Percentiles rank a stretch among this genome's conserved stretches.
Evolutionary conservation across 371 early-diverging fungal species (phyloP).

Genomic region (Mucor ambiguus): DNA sequence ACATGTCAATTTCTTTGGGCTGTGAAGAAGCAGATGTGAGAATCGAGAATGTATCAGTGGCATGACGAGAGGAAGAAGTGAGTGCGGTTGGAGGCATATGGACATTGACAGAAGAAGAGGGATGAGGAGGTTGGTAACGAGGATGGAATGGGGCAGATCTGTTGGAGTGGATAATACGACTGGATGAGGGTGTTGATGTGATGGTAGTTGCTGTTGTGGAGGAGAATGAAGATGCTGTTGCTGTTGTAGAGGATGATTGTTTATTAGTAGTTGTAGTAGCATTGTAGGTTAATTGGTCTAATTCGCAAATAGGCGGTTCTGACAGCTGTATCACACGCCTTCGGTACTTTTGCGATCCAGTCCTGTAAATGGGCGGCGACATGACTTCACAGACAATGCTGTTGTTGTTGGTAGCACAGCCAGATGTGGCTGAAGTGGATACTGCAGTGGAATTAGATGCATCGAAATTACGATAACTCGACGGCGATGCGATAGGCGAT

Average conservation of each 20-base stretch:
- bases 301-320: slow-evolving; percentile 35
- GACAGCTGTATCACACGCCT: slow-evolving; percentile 32
- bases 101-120: neutral
- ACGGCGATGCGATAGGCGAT: slow-evolving; percentile 19
- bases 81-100: slow-evolving; percentile 29
- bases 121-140: neutral
- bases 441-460: neutral
- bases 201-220: neutral
- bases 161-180: neutral
- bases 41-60: slow-evolving; percentile 26
- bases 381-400: slow-evolving; percentile 10
- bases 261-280: slow-evolving; percentile 19
- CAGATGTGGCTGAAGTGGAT: neutral
- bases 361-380: slow-evolving; percentile 33
- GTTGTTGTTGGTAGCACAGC: neutral
- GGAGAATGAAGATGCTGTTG: too few species aligned
- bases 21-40: slow-evolving; percentile 17
- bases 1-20: slow-evolving; percentile 32
- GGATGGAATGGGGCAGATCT: neutral
- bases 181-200: neutral
- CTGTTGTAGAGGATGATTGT: slow-evolving; percentile 9
- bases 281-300: slow-evolving; percentile 40
- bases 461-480: slow-evolving; percentile 22
- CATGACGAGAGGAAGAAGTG: slow-evolving; percentile 13
- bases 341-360: slow-evolving; percentile 34